Evolutionary conservation across 768 basidiomycete genomes (phyloP).

Genomic region (Panellus pusillus): DNA sequence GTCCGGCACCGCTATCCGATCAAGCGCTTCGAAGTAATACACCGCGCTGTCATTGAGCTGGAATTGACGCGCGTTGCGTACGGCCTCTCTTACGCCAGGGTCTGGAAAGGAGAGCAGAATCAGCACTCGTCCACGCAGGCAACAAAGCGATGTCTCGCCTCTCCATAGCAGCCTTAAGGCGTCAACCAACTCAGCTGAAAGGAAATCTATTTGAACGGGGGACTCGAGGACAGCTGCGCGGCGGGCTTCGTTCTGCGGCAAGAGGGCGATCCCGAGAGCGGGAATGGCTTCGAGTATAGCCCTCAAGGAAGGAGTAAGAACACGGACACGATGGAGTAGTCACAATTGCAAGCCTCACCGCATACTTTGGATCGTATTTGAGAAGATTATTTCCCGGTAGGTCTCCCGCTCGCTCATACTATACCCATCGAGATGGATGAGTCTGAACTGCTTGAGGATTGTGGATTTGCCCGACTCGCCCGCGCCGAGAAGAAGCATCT

Average conservation of each 20-base stretch:
- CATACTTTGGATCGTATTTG: constrained; percentile 94
- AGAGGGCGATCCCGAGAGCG: constrained; percentile 73
- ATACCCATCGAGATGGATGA: constrained; percentile 90
- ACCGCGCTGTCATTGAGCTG: constrained; percentile 96
- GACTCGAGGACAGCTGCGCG: constrained; percentile 69
- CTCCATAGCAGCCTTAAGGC: constrained; percentile 80
- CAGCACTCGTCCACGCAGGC: background rate
- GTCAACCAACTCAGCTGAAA: constrained; percentile 74
- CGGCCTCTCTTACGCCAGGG: constrained; percentile 77
- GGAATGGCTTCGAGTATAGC: constrained; percentile 94
- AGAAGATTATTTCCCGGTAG: constrained; percentile 94
- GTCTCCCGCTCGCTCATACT: constrained; percentile 85
- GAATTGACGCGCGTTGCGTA: constrained; percentile 86
- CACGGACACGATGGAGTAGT: background rate
- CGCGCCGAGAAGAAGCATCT: constrained; percentile 93
- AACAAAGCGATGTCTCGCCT: constrained; percentile 1
- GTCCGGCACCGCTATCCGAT: constrained; percentile 71
- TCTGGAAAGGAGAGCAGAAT: constrained; percentile 33
- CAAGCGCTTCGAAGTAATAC: constrained; percentile 95
- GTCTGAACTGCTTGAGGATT: constrained; percentile 95
- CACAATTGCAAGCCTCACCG: constrained; percentile 48
- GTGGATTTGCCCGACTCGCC: constrained; percentile 98
- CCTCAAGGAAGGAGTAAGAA: constrained; percentile 24
- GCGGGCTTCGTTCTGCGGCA: constrained; percentile 68
- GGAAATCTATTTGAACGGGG: constrained; percentile 72